Percentiles rank a stretch among this genome's conserved stretches.
Conservation (phyloP, 1,284 basidiomycete species). For the Austropuccinia psidii region DNA sequence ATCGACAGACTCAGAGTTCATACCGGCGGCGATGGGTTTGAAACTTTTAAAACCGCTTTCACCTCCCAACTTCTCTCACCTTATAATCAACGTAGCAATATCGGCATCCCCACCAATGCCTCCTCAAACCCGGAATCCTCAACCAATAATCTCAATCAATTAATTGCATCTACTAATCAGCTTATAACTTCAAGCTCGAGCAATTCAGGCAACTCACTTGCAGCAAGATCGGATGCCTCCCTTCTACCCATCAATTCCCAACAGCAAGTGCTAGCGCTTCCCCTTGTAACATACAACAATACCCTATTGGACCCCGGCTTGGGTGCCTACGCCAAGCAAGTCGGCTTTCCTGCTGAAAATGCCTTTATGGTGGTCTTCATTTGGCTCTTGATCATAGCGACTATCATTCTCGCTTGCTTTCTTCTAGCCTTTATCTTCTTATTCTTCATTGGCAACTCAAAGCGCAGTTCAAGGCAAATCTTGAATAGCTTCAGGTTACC, state of each 20-base stretch:
- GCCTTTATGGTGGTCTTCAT: slow-evolving; percentile 33
- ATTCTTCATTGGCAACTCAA: not conserved
- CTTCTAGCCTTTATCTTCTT: not conserved
- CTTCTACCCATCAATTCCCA: not conserved
- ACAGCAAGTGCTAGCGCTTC: not conserved
- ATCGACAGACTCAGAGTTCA: slow-evolving; percentile 36
- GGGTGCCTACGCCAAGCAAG: slow-evolving; percentile 28
- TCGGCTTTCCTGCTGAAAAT: slow-evolving; percentile 34
- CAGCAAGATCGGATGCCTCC: not conserved
- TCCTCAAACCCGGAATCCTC: not conserved
- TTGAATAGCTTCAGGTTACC: not conserved
- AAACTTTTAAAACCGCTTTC: slow-evolving; percentile 17
- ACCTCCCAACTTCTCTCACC: slow-evolving; percentile 16
- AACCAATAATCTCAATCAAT: not conserved
- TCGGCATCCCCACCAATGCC: not conserved
- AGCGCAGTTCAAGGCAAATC: not conserved
- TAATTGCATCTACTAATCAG: not conserved
- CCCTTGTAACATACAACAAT: slow-evolving; percentile 24
- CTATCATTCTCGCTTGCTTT: not conserved
- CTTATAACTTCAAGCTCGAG: not conserved
- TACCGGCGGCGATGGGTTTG: slow-evolving; percentile 26
- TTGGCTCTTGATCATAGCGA: slow-evolving; percentile 16
- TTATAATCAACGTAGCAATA: slow-evolving; percentile 12
- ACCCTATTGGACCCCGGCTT: slow-evolving; percentile 32
- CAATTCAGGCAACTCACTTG: not conserved